Base-by-base conservation (phyloP, 2,329 filamentous ascomycete species). In the Fusarium miscanthi region DNA sequence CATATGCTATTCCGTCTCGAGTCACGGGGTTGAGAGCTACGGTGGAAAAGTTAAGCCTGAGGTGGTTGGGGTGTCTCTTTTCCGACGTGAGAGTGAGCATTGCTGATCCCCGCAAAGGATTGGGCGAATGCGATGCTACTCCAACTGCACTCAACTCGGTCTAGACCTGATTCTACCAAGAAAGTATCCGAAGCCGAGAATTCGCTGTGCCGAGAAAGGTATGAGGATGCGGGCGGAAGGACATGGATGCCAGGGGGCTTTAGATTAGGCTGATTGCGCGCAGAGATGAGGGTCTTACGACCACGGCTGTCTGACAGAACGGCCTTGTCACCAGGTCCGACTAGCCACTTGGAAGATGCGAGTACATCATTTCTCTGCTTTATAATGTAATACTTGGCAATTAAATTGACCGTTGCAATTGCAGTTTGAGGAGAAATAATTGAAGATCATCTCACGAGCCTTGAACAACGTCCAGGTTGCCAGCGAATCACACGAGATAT, bases 81-180 rank as follows among this genome's bases (percentile, higher is more conserved):
- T 72, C 69, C 69, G 69, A 63, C 12, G 19, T 17, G 17, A 57
- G 19, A 10, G 27, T 30, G 25, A 33, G 19, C 41, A 21, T 53
- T 43, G 63, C 63, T 27, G 69, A 69, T 57, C 69, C 69, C 63
- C 69, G 59, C 53, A 69, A 42, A n/a, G 10, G 8, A 21, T 31
- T 45, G 35, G 7, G 11, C 13, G 23, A 43, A 31, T 41, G 21
- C 33, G n/a, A 61, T 25, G 11, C 59, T 46, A 58, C 51, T 33
- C 35, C 52, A 35, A 46, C 30, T 59, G 41, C 16, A 30, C 27
- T 21, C 35, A 27, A 23, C 35, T 43, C n/a, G 13, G 19, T 41
- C 37, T 41, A 3, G 46, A 3, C 16, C 33, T 41, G 11, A 10
- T 14, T 17, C 8, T 30, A 27, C 48, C 21, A 49, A 17, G 31